Evolutionary conservation across 176 grass and related monocot species (phyloP), one percentile per base, ranked within the genome.

Genomic region (Alopecurus myosuroides): DNA sequence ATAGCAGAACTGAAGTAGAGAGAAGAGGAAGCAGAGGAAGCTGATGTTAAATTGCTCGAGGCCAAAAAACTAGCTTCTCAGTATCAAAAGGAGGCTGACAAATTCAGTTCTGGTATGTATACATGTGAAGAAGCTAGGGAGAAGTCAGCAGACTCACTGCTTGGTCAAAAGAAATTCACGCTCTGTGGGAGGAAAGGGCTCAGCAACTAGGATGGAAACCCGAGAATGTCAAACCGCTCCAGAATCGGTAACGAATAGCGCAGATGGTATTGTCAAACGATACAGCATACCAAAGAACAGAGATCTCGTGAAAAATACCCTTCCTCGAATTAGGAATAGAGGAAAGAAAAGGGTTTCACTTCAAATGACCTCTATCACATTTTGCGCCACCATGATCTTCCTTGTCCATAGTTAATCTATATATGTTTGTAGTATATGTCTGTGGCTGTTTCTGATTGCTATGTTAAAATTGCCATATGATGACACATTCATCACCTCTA

Each of bases 41-140:
- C 91, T 15, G 93, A 99, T 79, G 91, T 92, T 11, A 92, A 81
- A 37, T 81, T 96, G 60, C 91, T 96, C 0, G 97, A 95, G 75
- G 97, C 97, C 0, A 98, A 98, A 82, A 98, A 98, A 55, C 74
- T 95, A 30, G 90, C 91, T 34, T 98, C 96, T 7, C 93, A 92
- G 64, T 98, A 95, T 80, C 93, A 95, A 88, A 98, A 98, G 61
- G 96, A 98, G 60, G 96, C 93, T 77, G 96, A 98, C 87, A 95
- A 98, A 72, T 98, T 91, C 80, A 98, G 82, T 74, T 98, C 96
- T 20, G 91, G 93, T 41, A 98, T 95, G 91, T 88, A 98, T 80
- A 98, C 96, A 57, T 95, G 93, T 70, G 96, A 98, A 77, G 91
- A 98, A 89, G 78, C 91, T 58, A 83, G 91, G 74, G 89, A 98